phyloP scores from a whole-genome alignment of 164 flowering plant species.

The Echeveria elegans region DNA sequence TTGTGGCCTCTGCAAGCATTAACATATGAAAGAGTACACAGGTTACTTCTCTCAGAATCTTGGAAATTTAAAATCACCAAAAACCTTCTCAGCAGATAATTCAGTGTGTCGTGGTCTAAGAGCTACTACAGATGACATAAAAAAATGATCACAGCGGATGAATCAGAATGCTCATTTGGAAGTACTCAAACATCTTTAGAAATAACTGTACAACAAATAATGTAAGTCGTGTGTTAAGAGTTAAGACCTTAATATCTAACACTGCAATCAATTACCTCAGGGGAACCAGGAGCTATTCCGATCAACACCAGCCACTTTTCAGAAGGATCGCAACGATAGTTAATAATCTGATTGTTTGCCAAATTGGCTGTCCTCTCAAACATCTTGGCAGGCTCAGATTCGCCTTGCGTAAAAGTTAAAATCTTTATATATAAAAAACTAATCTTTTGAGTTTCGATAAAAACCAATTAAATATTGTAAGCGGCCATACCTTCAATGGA shows the following conservation, averaged over 20 bases:
- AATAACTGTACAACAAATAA: background rate
- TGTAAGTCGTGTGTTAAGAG: background rate
- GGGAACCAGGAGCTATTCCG: slow-evolving; percentile 96
- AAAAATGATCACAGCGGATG: background rate
- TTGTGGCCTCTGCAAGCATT: slow-evolving; percentile 67
- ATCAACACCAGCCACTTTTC: slow-evolving; percentile 98
- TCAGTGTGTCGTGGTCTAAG: background rate
- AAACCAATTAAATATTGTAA: background rate
- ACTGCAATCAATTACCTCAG: slow-evolving; percentile 52
- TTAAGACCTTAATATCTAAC: background rate
- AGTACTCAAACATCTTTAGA: background rate
- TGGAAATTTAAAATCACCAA: no score
- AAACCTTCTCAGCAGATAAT: background rate
- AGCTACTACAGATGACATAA: background rate
- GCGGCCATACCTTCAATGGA: slow-evolving; percentile 66
- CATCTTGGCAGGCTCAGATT: slow-evolving; percentile 87
- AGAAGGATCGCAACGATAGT: slow-evolving; percentile 83
- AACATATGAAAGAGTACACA: slow-evolving; percentile 4
- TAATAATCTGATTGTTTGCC: slow-evolving; percentile 84
- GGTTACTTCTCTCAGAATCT: no score
- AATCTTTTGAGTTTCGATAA: background rate
- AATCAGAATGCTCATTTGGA: background rate
- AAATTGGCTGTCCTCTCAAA: slow-evolving; percentile 95
- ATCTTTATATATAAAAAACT: background rate
- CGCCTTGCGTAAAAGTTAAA: slow-evolving; percentile 45